A percentile compares a stretch with the other conserved stretches of the same genome.
These are phyloP conservation scores for Neltuma alba DNA, from an alignment of 306 rosid genomes.

Conservation along the genomic window DNA sequence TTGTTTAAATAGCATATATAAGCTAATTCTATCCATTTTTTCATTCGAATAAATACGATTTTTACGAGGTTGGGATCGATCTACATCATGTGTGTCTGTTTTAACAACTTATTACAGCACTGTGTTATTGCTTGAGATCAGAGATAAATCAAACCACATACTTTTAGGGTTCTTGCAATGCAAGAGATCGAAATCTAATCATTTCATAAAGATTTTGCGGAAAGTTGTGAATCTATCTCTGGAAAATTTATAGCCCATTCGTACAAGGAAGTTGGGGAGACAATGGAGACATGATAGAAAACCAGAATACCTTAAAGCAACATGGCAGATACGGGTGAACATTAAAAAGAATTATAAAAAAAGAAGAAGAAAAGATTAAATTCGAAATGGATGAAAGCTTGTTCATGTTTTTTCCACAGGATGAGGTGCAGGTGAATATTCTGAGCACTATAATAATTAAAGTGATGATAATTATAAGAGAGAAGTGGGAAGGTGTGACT, in stretches of 20 bases:
- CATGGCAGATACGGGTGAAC: neutral
- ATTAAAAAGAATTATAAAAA: neutral
- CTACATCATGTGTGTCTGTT: too few relatives aligned
- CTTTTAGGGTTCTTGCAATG: too few relatives aligned
- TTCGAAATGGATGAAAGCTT: conserved; percentile 33
- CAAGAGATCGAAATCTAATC: neutral
- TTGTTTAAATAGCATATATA: too few relatives aligned
- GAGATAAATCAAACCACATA: too few relatives aligned
- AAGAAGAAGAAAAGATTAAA: conserved; percentile 6
- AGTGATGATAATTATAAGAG: neutral
- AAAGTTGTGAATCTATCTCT: neutral
- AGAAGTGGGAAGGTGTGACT: conserved; percentile 26
- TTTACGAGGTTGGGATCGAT: too few relatives aligned
- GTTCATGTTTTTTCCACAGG: conserved; percentile 21
- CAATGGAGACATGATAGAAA: conserved; percentile 30
- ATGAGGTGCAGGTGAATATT: conserved; percentile 38
- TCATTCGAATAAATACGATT: too few relatives aligned
- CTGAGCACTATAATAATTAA: conserved; percentile 16
- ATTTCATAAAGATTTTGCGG: neutral
- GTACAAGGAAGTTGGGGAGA: conserved; percentile 30
- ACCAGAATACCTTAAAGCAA: conserved; percentile 33
- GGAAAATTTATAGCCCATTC: conserved; percentile 4
- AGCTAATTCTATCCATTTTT: too few relatives aligned
- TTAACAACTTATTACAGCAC: too few relatives aligned
- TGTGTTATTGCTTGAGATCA: too few relatives aligned